Percentiles rank a stretch among this genome's conserved stretches.
Evolutionary conservation across 129 eudicot genomes (phyloP).

Genomic region (Lactuca saligna): DNA sequence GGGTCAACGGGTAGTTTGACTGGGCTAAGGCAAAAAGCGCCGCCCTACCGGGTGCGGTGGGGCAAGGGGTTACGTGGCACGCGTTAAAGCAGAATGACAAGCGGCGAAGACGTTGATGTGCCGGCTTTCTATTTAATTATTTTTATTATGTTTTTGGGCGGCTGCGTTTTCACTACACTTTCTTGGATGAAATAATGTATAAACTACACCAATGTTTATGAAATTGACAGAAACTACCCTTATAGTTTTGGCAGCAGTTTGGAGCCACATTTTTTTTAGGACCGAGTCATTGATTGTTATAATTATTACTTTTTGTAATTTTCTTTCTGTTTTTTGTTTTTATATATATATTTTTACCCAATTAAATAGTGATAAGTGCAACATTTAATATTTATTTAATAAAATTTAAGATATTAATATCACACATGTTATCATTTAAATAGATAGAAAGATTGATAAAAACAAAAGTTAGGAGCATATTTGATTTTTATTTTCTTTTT

Average conservation of each 20-base stretch:
- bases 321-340: no score
- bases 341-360: no score
- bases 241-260: neutral
- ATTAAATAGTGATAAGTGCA: no score
- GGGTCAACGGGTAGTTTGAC: slow-evolving; percentile 57
- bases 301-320: no score
- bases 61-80: slow-evolving; percentile 49
- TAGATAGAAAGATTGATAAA: no score
- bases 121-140: slow-evolving; percentile 41
- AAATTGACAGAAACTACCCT: neutral
- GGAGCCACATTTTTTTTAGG: neutral
- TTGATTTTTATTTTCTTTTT: no score
- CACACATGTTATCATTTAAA: no score
- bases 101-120: slow-evolving; percentile 53
- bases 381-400: no score
- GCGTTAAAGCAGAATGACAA: slow-evolving; percentile 44
- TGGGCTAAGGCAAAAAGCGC: slow-evolving; percentile 48
- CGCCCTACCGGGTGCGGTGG: slow-evolving; percentile 45
- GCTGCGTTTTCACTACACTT: slow-evolving; percentile 26
- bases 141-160: slow-evolving; percentile 14
- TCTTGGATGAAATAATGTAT: slow-evolving; percentile 7
- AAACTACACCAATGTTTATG: neutral
- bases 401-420: no score
- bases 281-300: no score
- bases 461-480: no score